Evolutionary conservation across 805 yeast species (phyloP), one percentile per base, ranked within the genome.

Genomic region (Pichia manshurica): DNA sequence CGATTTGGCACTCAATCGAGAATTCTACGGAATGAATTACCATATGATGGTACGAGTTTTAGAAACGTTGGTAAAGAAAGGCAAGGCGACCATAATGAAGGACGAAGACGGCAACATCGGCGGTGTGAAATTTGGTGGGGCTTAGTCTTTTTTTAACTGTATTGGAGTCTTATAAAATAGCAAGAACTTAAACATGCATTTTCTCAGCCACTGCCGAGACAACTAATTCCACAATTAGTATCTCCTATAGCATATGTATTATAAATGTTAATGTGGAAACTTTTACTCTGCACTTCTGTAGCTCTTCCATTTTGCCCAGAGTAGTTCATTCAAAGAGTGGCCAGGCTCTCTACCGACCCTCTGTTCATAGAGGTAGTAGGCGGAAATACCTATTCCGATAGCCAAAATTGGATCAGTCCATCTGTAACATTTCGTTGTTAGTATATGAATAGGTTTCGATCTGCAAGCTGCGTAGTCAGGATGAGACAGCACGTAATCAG

Each of bases 81-180:
- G 86, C 3, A 77, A 84, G 55, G 96, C 93, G 2, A 87, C 81
- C 43, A 61, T 86, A 19, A 65, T 90, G 64, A 81, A 79, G 64
- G 84, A 82, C 36, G 79, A 74, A 6, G 57, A 31, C 15, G 19
- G 57, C 12, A 36, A 47, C 17, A 76, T 84, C 20, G 84, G 83
- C 2, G 98, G 96, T 20, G 85, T 90, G 4, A 91, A 91, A 50
- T 60, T 60, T 31, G 44, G 44, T 31, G 25, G 44, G 29, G 35
- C 25, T 13, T 39, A 25, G 21, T 12, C 6, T 6, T 19, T 12
- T 5, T 9, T 37, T n/a, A 5, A 20, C 23, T 15, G 7, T 13
- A n/a, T n/a, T n/a, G n/a, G n/a, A n/a, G n/a, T n/a, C n/a, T n/a
- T 25, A 25, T 25, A 8, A 25, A 25, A 25, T 25, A 25, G 29